Base-by-base conservation (phyloP, 768 basidiomycete genomes). In the Gymnopilus junonius region DNA sequence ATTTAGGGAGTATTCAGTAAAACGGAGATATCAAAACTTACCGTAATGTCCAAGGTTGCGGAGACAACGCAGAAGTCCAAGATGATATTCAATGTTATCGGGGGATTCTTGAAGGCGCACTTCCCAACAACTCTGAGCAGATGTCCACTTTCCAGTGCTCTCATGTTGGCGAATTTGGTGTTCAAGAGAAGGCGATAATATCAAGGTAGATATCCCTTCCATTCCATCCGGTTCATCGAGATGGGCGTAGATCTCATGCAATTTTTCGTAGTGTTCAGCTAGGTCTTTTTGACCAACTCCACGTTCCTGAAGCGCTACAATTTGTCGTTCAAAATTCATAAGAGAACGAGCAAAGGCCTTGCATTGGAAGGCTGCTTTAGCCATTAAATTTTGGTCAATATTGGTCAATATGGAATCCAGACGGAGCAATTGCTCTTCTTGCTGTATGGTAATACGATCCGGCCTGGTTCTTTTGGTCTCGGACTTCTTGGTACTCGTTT, bases 121-220 rank as follows among this genome's bases (percentile, higher is more conserved):
- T 75, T 99, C 97, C 97, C 97, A 99, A 70, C 97, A 99, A 71
- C 97, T 99, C 75, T 99, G 97, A 8, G 97, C 97, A 8, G 95
- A 92, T 2, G 97, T 99, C 97, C 97, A 99, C 43, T 89, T 84
- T 0, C 97, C 97, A 2, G 93, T 97, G 67, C 92, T 96, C 75
- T 99, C 97, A 69, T 99, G 97, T 71, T 99, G 93, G 43, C 97
- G 89, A 63, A 99, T 99, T 74, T 97, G 95, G 75, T 97, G 94
- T 67, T 98, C 94, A 50, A 99, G 75, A 3, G 93, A 93, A 0
- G 97, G 97, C 0, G 92, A 87, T 12, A 98, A 77, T 59, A 99
- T 92, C 68, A 92, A 78, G 6, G 92, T 88, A 0, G 97, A 97
- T 32, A 99, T 85, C 0, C 97, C 97, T 77, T 98, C 96, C 97